Evolutionary conservation across 2,329 filamentous ascomycete species (phyloP).

Genomic region (Dactylonectria estremocensis): DNA sequence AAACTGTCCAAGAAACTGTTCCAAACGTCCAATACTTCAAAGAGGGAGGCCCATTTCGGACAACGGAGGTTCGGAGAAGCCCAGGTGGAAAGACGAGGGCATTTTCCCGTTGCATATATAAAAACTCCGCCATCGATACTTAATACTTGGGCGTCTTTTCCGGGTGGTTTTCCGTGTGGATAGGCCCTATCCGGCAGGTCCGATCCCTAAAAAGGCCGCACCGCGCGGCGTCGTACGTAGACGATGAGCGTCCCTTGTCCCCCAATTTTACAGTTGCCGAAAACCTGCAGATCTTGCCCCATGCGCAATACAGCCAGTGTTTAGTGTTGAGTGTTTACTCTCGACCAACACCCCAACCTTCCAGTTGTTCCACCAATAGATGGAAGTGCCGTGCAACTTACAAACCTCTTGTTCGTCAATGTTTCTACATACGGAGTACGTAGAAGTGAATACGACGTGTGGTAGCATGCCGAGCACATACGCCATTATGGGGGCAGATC

Average conservation of each 20-base stretch:
- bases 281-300: constrained; percentile 13
- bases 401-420: neutral
- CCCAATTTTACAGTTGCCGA: constrained; percentile 7
- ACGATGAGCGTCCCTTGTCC: neutral
- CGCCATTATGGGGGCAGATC: neutral
- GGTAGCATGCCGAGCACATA: neutral
- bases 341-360: neutral
- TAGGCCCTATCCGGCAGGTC: neutral
- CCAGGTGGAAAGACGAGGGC: no score
- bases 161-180: neutral
- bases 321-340: neutral
- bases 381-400: neutral
- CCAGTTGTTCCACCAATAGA: constrained; percentile 14
- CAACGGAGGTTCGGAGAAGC: no score
- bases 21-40: no score
- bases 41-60: no score
- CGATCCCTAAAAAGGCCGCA: neutral
- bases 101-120: no score
- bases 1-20: no score
- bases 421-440: no score
- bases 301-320: neutral
- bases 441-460: no score
- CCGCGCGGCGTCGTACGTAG: constrained; percentile 12
- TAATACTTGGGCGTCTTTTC: no score
- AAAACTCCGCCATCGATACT: no score